Percentiles rank a stretch among this genome's conserved stretches.
These are phyloP conservation scores for Verticillium klebahnii DNA, from an alignment of 2,329 filamentous ascomycete species.

Conservation along the genomic window DNA sequence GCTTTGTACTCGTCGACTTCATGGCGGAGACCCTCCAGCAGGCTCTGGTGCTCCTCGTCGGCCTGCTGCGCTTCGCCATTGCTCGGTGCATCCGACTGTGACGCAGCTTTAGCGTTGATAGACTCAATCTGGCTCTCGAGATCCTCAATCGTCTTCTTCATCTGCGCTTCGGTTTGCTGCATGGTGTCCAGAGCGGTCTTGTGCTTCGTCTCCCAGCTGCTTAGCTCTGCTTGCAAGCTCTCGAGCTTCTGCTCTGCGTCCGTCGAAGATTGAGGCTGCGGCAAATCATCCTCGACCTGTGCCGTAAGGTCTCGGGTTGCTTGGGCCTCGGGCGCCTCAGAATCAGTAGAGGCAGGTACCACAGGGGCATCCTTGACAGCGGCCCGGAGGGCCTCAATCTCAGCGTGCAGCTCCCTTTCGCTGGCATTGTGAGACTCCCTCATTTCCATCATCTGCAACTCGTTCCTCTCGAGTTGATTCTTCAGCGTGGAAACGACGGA, in stretches of 20 bases:
- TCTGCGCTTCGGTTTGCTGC: slow-evolving; percentile 65
- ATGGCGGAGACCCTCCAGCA: slow-evolving; percentile 58
- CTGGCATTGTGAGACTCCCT: slow-evolving; percentile 67
- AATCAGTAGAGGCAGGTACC: slow-evolving; percentile 4
- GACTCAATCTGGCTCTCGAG: slow-evolving; percentile 58
- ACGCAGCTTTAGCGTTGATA: slow-evolving; percentile 47
- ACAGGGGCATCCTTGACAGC: slow-evolving; percentile 37
- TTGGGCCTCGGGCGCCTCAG: slow-evolving; percentile 17
- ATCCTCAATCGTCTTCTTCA: slow-evolving; percentile 67
- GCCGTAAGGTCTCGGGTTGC: slow-evolving; percentile 12
- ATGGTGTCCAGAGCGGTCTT: slow-evolving; percentile 64
- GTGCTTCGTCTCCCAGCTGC: slow-evolving; percentile 73
- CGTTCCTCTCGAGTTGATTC: slow-evolving; percentile 82
- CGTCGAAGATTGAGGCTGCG: neutral
- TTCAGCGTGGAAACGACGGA: slow-evolving; percentile 82
- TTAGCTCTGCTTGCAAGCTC: slow-evolving; percentile 66
- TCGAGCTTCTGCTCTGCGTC: slow-evolving; percentile 54
- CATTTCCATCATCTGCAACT: slow-evolving; percentile 71
- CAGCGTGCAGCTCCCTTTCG: slow-evolving; percentile 68
- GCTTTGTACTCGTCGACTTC: slow-evolving; percentile 75
- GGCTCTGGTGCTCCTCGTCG: slow-evolving; percentile 51
- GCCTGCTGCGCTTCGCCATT: slow-evolving; percentile 42
- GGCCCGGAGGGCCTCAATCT: slow-evolving; percentile 65
- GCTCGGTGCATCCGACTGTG: slow-evolving; percentile 33
- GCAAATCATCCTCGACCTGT: slow-evolving; percentile 8